Percentiles rank a stretch among this genome's conserved stretches.
phyloP scores from a whole-genome alignment of 352 stramenopile species.

The Globisporangium parvum region DNA sequence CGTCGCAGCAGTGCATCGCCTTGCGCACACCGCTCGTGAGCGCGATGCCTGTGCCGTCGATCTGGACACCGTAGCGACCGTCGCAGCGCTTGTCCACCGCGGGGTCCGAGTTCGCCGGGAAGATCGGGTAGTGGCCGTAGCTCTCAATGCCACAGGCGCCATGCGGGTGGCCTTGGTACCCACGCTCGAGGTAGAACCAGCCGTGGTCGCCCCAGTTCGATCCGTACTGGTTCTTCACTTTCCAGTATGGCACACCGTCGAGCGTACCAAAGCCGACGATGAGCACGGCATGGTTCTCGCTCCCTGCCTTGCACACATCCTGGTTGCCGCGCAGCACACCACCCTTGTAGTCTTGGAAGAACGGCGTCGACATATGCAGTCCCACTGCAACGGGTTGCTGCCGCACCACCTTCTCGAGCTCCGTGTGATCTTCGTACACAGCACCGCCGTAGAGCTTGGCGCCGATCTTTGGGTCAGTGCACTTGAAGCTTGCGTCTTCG shows the following conservation, averaged over 20 bases:
- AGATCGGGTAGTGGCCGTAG: conserved; percentile 38
- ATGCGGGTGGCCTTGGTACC: conserved; percentile 30
- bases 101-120: background rate
- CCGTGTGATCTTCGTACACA: conserved; percentile 4
- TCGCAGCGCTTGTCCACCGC: background rate
- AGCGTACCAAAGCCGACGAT: conserved; percentile 26
- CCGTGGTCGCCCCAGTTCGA: conserved; percentile 25
- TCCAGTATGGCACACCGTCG: conserved; percentile 21
- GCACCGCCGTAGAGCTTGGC: conserved; percentile 1
- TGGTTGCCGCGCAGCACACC: conserved; percentile 8
- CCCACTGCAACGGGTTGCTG: conserved; percentile 2
- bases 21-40: background rate
- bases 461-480: conserved; percentile 9
- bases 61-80: background rate
- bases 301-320: background rate
- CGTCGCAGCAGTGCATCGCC: background rate
- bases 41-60: background rate
- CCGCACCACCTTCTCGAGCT: conserved; percentile 5
- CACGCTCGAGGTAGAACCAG: conserved; percentile 26
- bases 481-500: conserved; percentile 9
- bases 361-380: background rate
- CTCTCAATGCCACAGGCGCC: conserved; percentile 52
- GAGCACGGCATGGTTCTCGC: conserved; percentile 22
- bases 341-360: conserved; percentile 8
- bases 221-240: conserved; percentile 40